phyloP scores from a whole-genome alignment of 768 basidiomycete species.

The Pisolithus tinctorius region DNA sequence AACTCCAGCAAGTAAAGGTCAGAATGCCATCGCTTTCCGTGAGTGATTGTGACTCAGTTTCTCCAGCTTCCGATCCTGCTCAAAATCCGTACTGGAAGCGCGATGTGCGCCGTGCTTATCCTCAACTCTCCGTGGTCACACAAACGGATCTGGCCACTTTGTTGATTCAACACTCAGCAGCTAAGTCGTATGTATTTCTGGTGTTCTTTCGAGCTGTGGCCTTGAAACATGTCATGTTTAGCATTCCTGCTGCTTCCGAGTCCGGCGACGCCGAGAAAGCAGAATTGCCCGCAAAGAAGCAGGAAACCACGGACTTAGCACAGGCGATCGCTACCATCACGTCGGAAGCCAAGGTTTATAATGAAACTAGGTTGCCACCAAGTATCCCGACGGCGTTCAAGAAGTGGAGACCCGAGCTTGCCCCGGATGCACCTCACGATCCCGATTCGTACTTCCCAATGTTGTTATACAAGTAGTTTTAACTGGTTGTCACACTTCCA shows the following conservation, averaged over 20 bases:
- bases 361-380: conserved; percentile 65
- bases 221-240: conserved; percentile 20
- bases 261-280: conserved; percentile 30
- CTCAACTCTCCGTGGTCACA: conserved; percentile 84
- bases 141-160: conserved; percentile 76
- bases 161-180: conserved; percentile 70
- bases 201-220: not conserved
- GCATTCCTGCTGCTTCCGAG: conserved; percentile 48
- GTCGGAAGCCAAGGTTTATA: conserved; percentile 49
- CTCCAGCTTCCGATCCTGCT: conserved; percentile 75
- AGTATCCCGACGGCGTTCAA: conserved; percentile 57
- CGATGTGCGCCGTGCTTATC: conserved; percentile 87
- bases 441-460: conserved; percentile 82
- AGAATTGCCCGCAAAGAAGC: conserved; percentile 39
- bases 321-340: conserved; percentile 66
- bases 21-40: conserved; percentile 2
- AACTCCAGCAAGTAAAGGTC: conserved; percentile 86
- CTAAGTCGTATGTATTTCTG: conserved; percentile 48
- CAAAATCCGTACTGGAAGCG: conserved; percentile 96
- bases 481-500: not conserved
- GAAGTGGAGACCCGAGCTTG: conserved; percentile 68
- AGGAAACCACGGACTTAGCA: conserved; percentile 53
- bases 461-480: conserved; percentile 48
- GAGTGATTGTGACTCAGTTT: conserved; percentile 7
- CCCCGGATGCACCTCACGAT: conserved; percentile 78